Percentiles rank a stretch among this genome's conserved stretches.
These are phyloP conservation scores for Tylopilus sp. DNA, from an alignment of 768 basidiomycete genomes.

Conservation along the genomic window DNA sequence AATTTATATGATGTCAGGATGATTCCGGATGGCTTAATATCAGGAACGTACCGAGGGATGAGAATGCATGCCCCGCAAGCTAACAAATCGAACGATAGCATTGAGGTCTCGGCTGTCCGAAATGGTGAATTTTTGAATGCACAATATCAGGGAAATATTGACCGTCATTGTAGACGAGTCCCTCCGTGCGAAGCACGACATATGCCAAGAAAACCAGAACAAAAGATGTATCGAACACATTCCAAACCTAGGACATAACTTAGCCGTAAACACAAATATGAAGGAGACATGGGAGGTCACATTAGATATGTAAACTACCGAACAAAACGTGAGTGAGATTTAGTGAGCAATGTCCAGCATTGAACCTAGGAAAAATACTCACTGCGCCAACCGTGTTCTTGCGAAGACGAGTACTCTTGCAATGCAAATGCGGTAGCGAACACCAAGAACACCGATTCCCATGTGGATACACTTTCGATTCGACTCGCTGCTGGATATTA, in stretches of 20 bases:
- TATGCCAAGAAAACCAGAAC: slow-evolving; percentile 68
- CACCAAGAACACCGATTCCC: slow-evolving; percentile 73
- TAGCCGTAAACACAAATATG: background rate
- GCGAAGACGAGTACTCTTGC: slow-evolving; percentile 85
- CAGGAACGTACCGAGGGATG: slow-evolving; percentile 61
- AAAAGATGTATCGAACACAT: slow-evolving; percentile 80
- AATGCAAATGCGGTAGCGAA: slow-evolving; percentile 76
- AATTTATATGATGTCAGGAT: background rate
- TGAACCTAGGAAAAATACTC: slow-evolving; percentile 33
- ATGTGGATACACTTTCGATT: slow-evolving; percentile 44
- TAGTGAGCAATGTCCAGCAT: background rate
- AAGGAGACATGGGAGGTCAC: slow-evolving; percentile 36
- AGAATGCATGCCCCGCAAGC: slow-evolving; percentile 83
- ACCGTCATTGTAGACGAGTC: slow-evolving; percentile 55
- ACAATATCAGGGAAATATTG: slow-evolving; percentile 9
- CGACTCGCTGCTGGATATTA: slow-evolving; percentile 49
- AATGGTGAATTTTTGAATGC: background rate
- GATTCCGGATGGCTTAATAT: background rate
- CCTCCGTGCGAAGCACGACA: slow-evolving; percentile 59
- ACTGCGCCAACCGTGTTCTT: slow-evolving; percentile 88
- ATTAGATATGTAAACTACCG: slow-evolving; percentile 77
- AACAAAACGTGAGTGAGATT: background rate
- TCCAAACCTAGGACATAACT: slow-evolving; percentile 67
- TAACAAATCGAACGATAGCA: slow-evolving; percentile 75
- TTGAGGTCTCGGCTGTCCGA: slow-evolving; percentile 43